Evolutionary conservation across 73 alveolate species (phyloP), one percentile per base, ranked within the genome.

Genomic region (Paramecium octaurelia): DNA sequence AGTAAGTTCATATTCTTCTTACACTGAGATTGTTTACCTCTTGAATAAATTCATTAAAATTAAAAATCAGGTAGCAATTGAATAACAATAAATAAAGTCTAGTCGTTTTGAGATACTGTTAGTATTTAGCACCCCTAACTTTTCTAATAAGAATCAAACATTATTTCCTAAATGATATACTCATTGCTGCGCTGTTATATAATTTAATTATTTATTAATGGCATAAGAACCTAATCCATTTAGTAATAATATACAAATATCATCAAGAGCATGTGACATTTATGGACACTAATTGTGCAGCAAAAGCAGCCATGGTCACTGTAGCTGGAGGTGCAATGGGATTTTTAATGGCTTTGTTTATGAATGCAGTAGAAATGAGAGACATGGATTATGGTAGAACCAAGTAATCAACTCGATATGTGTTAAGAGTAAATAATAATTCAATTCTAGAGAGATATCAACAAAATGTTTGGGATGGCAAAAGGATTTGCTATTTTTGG

Each of bases 291-390:
- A 89, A 71, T 18, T 89, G 94, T 36, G 77, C 84, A 14, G 68
- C 75, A 40, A 89, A 89, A 58, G 94, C 94, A 44, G 94, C 50
- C 3, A 46, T 89, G 86, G 91, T 73, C 2, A 73, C 94, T 29
- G 94, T 70, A 23, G 94, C 88, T 36, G 94, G 94, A 70, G 73
- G 94, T 35, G 94, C 59, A 44, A 89, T 89, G 94, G 94, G 94
- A 12, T 89, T 89, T 69, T 38, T 70, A 23, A 70, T 89, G 91
- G 90, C 94, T 21, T 40, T 89, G 54, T 89, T 89, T n/a, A 89
- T 89, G 94, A 89, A 89, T 69, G 92, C 94, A n/a, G 94, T 89
- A 36, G 94, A 89, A 71, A 89, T 89, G 94, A 89, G 94, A 89
- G 94, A 89, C 24, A 34, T 89, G 54, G 94, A 89, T 46, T 44